phyloP scores from a whole-genome alignment of 2,329 filamentous ascomycete genomes.

The Ceratocystis albifundus region DNA sequence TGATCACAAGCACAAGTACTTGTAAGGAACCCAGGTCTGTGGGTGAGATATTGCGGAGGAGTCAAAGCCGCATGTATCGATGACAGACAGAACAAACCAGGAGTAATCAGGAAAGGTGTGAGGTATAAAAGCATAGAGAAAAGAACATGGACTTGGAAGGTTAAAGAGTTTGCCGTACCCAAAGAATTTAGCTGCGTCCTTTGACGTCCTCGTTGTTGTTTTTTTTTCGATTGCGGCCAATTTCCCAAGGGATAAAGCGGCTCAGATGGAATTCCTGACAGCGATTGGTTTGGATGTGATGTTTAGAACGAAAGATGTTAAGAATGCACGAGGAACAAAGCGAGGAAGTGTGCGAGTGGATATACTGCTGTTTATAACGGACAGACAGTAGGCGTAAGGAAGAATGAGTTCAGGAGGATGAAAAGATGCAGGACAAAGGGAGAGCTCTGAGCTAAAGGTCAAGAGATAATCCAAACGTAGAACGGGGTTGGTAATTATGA shows the following conservation, averaged over 20 bases:
- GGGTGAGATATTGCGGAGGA: neutral
- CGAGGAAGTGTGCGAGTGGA: neutral
- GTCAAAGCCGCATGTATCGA: neutral
- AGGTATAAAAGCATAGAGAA: neutral
- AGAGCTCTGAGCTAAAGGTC: neutral
- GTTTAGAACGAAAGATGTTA: neutral
- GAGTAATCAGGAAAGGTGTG: neutral
- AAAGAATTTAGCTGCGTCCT: neutral
- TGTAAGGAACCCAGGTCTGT: neutral
- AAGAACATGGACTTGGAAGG: neutral
- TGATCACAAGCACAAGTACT: neutral
- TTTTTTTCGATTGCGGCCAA: neutral
- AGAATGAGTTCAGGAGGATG: neutral
- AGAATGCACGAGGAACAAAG: constrained; percentile 4
- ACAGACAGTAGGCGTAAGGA: neutral
- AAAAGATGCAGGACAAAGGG: neutral
- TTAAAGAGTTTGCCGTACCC: neutral
- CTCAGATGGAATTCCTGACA: neutral
- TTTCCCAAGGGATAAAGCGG: neutral
- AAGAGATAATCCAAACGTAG: neutral
- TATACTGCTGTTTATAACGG: neutral
- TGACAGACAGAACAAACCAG: neutral
- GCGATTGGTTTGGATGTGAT: neutral
- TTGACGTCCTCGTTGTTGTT: neutral
- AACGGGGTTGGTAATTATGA: neutral